These are phyloP conservation scores for Penicillium paneum DNA, from an alignment of 2,329 filamentous ascomycete species.

Conservation along the genomic window DNA sequence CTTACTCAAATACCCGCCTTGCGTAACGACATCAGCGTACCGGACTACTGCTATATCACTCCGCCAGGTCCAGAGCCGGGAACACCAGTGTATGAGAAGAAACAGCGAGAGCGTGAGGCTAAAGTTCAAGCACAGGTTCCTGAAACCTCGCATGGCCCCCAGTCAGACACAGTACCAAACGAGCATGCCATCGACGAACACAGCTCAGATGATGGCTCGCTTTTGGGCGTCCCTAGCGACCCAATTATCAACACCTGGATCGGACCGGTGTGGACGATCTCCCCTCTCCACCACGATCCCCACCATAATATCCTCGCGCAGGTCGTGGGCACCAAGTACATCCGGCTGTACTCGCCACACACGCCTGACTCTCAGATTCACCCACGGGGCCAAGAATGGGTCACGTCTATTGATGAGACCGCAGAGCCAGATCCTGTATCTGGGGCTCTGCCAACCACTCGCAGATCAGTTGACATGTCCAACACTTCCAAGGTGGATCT, in stretches of 20 bases:
- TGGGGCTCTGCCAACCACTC: constrained; percentile 1
- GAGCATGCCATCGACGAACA: constrained; percentile 5
- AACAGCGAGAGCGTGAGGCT: constrained; percentile 26
- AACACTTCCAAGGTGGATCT: constrained; percentile 84
- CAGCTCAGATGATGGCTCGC: constrained; percentile 11
- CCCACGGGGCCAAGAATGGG: constrained; percentile 38
- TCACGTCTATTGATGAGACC: constrained; percentile 20
- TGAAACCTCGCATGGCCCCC: not conserved
- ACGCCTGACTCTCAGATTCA: constrained; percentile 49
- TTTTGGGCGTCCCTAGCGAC: constrained; percentile 33
- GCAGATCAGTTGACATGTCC: constrained; percentile 69
- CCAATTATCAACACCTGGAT: constrained; percentile 90
- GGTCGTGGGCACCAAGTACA: constrained; percentile 84
- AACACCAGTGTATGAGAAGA: constrained; percentile 45
- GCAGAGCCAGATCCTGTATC: constrained; percentile 1
- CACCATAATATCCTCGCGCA: constrained; percentile 92
- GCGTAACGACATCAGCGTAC: constrained; percentile 70
- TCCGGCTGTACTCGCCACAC: constrained; percentile 76
- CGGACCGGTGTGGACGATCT: constrained; percentile 81
- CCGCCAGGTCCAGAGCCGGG: constrained; percentile 57
- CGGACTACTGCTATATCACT: constrained; percentile 77
- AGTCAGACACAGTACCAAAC: not conserved
- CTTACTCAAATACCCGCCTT: constrained; percentile 77
- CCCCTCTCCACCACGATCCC: constrained; percentile 87
- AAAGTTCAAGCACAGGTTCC: not conserved